Conservation (phyloP, 208 protist species). For the Novymonas esmeraldas region DNA sequence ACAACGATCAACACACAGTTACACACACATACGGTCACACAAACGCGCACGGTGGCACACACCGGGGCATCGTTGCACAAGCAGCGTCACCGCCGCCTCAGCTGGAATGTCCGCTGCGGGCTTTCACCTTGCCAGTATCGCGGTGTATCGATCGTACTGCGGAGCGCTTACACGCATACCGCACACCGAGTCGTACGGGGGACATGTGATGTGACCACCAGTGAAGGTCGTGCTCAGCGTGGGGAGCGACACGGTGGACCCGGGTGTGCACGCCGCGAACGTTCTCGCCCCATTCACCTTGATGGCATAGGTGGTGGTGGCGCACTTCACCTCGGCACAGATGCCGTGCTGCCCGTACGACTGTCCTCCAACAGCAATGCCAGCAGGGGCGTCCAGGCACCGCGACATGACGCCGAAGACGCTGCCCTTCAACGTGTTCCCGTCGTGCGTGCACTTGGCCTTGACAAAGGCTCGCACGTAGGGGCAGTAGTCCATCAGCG, state of each 20-base stretch:
- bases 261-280: slow-evolving; percentile 17
- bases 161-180: neutral
- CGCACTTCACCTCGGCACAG: slow-evolving; percentile 23
- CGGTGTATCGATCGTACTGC: no score
- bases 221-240: slow-evolving; percentile 8
- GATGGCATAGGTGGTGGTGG: slow-evolving; percentile 11
- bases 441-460: slow-evolving; percentile 13
- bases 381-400: slow-evolving; percentile 3
- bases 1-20: no score
- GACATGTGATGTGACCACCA: slow-evolving; percentile 34
- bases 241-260: slow-evolving; percentile 6
- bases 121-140: no score
- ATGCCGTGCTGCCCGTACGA: neutral
- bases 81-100: no score
- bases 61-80: no score
- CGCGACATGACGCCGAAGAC: slow-evolving; percentile 11
- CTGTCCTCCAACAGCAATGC: neutral
- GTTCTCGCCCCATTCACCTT: slow-evolving; percentile 6
- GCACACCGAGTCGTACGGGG: slow-evolving; percentile 41
- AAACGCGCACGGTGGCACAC: no score
- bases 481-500: slow-evolving; percentile 60
- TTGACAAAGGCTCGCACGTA: slow-evolving; percentile 25
- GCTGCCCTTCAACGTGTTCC: neutral
- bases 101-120: no score
- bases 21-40: no score